Base-by-base conservation (phyloP, 1,284 basidiomycete species). In the Hortiboletus rubellus region DNA sequence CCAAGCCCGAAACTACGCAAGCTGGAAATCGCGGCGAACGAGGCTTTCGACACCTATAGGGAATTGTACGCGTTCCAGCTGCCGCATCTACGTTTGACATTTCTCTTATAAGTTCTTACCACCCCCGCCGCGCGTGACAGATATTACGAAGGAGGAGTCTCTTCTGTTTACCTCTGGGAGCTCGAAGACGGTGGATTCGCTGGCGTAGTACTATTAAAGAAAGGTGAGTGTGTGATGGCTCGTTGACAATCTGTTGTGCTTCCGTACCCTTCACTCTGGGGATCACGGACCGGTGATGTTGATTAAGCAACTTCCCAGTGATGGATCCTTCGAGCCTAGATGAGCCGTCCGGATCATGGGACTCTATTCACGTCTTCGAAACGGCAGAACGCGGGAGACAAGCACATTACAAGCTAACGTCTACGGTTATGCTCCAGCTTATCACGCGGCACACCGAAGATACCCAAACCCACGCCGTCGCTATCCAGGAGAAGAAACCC, bases 141-240 rank as follows among this genome's bases (percentile, higher is more conserved):
- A 80, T 99, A 99, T 80, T 98, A 87, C 74, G 96, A 98, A 74
- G 95, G 96, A 7, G 97, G 97, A 6, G 87, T 94, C 2, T 97
- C 95, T n/a, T 95, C 92, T 18, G 96, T 97, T 17, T 99, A 97
- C 74, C 85, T 99, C 12, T 99, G 97, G 97, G 97, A 99, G 70
- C 81, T 96, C 22, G 96, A 98, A 57, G 95, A 97, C 63, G 93
- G 94, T 24, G 90, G 88, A 40, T 99, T 98, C 75, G 97, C 97
- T 6, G 97, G 97, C 11, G 97, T 97, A 1, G 96, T 99, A 0
- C 76, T 99, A 46, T 79, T 99, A 62, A 98, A 98, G 81, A 99
- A 99, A 79, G 82, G 96, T 96, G 62, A 64, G 91, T 78, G 7
- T 12, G 24, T 36, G 34, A 49, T 11, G 34, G 24, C 45, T 51